phyloP scores from a whole-genome alignment of 2,329 filamentous ascomycete genomes.

The Ophiosphaerella korrae region DNA sequence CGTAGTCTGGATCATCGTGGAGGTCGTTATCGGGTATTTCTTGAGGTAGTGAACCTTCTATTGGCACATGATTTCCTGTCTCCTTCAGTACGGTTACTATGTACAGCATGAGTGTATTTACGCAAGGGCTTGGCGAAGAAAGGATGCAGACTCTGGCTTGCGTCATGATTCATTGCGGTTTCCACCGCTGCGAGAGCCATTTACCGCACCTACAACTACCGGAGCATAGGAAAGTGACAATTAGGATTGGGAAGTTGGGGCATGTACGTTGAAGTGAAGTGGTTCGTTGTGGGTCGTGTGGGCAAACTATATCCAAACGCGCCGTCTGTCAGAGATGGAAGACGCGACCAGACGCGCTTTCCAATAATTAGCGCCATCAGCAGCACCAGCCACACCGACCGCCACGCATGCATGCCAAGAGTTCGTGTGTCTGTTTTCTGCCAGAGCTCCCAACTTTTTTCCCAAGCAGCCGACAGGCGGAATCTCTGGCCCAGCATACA shows the following conservation, averaged over 20 bases:
- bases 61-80: constrained; percentile 18
- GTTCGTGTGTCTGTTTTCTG: constrained; percentile 14
- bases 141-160: constrained; percentile 43
- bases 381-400: constrained; percentile 1
- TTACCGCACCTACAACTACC: constrained; percentile 22
- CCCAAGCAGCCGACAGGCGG: constrained; percentile 13
- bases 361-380: not conserved
- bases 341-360: constrained; percentile 20
- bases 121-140: constrained; percentile 44
- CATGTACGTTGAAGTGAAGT: not conserved
- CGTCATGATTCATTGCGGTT: constrained; percentile 46
- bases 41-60: constrained; percentile 6
- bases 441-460: constrained; percentile 32
- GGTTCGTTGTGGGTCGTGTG: not conserved
- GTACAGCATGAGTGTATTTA: not conserved
- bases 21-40: constrained; percentile 12
- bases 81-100: constrained; percentile 4
- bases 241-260: not conserved
- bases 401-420: constrained; percentile 17
- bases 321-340: constrained; percentile 6
- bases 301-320: not conserved
- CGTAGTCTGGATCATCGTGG: constrained; percentile 27
- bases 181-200: constrained; percentile 47
- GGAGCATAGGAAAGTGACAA: constrained; percentile 14
- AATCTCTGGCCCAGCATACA: constrained; percentile 23